Base-by-base conservation (phyloP, 768 basidiomycete genomes). In the Boletus rufocinnamomeus region DNA sequence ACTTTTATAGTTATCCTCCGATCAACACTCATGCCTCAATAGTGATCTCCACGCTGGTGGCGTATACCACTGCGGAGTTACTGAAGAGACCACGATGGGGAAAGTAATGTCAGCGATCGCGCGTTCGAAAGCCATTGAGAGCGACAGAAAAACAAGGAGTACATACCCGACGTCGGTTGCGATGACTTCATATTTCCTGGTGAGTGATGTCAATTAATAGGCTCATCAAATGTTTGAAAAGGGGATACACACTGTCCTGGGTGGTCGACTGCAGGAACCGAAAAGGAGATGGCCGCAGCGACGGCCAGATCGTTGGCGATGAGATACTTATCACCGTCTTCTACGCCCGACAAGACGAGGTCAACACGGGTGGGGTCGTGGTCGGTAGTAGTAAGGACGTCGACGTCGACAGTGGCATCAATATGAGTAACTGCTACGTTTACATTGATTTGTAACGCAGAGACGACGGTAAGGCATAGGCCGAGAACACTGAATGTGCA, bases 381-480 rank as follows among this genome's bases (percentile, higher is more conserved):
- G 8, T 4, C 6, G 3, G 27, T 3, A 6, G 0, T 4, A n/a
- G n/a, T n/a, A n/a, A n/a, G n/a, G n/a, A 48, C 6, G 19, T n/a
- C 5, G 54, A 55, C 3, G 2, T 4, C 0, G 2, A 28, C 1
- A 10, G 1, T 5, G 0, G 2, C 1, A 6, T n/a, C 40, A 9
- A 3, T 1, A 17, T 0, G 3, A 38, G 17, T 4, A 35, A 4
- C 5, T 0, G 9, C 6, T 40, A 1, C 2, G 19, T 19, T 9
- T 19, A 40, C 2, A n/a, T n/a, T 7, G 6, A n/a, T 2, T n/a
- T 40, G 19, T 17, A 58, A 23, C 13, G 32, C 58, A 14, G 32
- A 41, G 21, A 58, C 46, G 3, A 49, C 13, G 23, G 47, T 8
- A 35, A 58, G 6, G 46, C 9, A 58, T 6, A 58, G 40, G 9